These are phyloP conservation scores for Scheffersomyces segobiensis DNA, from an alignment of 1,139 yeast species.

Conservation along the genomic window DNA sequence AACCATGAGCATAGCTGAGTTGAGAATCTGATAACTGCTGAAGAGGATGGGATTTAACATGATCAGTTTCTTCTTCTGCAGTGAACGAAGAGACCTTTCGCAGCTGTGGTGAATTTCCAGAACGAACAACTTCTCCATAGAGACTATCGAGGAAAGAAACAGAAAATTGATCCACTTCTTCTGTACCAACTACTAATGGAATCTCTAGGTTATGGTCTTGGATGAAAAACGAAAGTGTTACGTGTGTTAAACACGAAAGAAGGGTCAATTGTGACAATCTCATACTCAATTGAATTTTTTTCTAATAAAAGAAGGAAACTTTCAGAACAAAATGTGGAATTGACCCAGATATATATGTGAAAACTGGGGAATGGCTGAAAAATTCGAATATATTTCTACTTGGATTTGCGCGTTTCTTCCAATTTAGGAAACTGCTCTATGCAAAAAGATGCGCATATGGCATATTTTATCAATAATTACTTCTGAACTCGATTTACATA, in stretches of 20 bases:
- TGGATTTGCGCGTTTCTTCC: not conserved
- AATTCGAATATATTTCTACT: not conserved
- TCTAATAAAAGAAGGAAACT: not conserved
- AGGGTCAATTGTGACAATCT: not conserved
- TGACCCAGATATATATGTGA: not conserved
- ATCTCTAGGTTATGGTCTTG: not conserved
- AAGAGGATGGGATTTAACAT: not conserved
- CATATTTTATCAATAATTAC: not conserved
- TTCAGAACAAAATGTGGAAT: not conserved
- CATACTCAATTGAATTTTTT: not conserved
- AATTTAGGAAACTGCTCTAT: not conserved
- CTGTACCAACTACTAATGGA: not conserved
- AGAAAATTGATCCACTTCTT: not conserved
- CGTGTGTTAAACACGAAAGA: not conserved
- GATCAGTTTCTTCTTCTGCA: constrained; percentile 4
- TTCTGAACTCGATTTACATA: too few relatives aligned
- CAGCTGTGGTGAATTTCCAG: constrained; percentile 6
- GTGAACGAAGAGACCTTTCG: constrained; percentile 8
- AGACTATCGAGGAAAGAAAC: constrained; percentile 25
- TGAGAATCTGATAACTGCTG: not conserved
- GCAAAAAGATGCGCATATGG: not conserved
- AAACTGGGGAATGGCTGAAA: not conserved
- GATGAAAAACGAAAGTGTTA: not conserved
- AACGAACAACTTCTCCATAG: constrained; percentile 23
- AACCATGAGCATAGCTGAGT: constrained; percentile 4